These are phyloP conservation scores for Gliomastix tumulicola DNA, from an alignment of 2,329 filamentous ascomycete genomes.

Conservation along the genomic window DNA sequence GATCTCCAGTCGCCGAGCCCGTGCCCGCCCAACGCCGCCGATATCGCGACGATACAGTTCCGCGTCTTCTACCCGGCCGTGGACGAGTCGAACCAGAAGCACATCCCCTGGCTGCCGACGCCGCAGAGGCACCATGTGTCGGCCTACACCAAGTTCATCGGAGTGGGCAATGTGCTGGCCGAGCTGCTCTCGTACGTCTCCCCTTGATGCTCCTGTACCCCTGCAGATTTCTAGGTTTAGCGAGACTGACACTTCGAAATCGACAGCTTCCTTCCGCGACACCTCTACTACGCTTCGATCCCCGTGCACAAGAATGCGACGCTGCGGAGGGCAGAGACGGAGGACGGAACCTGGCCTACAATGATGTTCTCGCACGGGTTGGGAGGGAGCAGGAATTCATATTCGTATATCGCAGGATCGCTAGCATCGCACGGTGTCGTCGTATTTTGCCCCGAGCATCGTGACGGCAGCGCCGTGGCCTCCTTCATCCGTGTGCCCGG, in stretches of 20 bases:
- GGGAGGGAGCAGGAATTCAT: slow-evolving; percentile 74
- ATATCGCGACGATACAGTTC: slow-evolving; percentile 69
- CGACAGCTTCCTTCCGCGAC: slow-evolving; percentile 56
- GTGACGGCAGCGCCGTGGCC: slow-evolving; percentile 74
- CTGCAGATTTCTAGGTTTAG: no score
- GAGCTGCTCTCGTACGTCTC: slow-evolving; percentile 52
- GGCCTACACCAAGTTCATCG: slow-evolving; percentile 71
- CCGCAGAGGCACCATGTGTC: slow-evolving; percentile 69
- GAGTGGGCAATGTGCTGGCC: slow-evolving; percentile 51
- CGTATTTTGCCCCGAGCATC: slow-evolving; percentile 75
- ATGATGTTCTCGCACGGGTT: slow-evolving; percentile 84
- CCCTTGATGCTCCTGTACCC: no score
- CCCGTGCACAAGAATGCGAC: slow-evolving; percentile 66
- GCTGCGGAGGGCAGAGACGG: slow-evolving; percentile 42
- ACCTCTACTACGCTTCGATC: slow-evolving; percentile 67
- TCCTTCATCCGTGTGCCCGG: slow-evolving; percentile 60
- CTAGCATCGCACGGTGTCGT: slow-evolving; percentile 76
- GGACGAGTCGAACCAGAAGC: slow-evolving; percentile 42
- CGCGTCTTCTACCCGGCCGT: slow-evolving; percentile 74
- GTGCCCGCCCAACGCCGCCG: slow-evolving; percentile 42
- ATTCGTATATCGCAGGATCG: slow-evolving; percentile 75
- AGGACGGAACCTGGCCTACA: slow-evolving; percentile 62
- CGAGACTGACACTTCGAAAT: not conserved
- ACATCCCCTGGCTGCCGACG: slow-evolving; percentile 69
- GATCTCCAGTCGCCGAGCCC: slow-evolving; percentile 48